Conservation (phyloP, 2,329 filamentous ascomycete species). For the Neonectria magnoliae region DNA sequence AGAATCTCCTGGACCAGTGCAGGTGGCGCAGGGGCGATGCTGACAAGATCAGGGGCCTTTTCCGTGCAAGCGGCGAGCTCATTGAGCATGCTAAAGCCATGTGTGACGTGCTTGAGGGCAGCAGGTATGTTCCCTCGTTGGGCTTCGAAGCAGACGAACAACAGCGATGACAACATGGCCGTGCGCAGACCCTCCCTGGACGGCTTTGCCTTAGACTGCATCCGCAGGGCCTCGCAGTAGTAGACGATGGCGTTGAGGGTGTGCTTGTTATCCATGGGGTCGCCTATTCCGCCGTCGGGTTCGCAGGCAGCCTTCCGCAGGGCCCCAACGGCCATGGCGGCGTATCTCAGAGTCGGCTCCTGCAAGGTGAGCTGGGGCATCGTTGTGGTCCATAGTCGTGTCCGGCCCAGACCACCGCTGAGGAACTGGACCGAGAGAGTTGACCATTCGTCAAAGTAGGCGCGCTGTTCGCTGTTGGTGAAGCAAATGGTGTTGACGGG, state of each 20-base stretch:
- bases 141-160: conserved; percentile 55
- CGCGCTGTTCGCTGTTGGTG: conserved; percentile 45
- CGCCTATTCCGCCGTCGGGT: conserved; percentile 28
- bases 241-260: conserved; percentile 53
- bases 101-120: conserved; percentile 53
- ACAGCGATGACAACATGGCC: conserved; percentile 51
- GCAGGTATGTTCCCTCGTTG: conserved; percentile 53
- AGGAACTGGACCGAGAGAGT: conserved; percentile 48
- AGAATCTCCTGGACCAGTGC: conserved; percentile 51
- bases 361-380: conserved; percentile 53
- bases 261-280: conserved; percentile 47
- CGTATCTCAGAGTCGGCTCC: conserved; percentile 51
- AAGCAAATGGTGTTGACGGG: conserved; percentile 49
- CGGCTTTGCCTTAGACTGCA: conserved; percentile 51
- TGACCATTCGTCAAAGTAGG: conserved; percentile 53
- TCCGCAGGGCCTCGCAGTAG: conserved; percentile 54
- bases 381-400: conserved; percentile 51
- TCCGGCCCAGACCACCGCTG: conserved; percentile 47
- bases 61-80: conserved; percentile 50
- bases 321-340: conserved; percentile 54
- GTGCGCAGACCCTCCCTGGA: conserved; percentile 51
- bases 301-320: conserved; percentile 50
- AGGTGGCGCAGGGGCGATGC: conserved; percentile 51
- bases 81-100: conserved; percentile 54
- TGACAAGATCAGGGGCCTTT: conserved; percentile 49